Base-by-base conservation (phyloP, 768 basidiomycete species). In the Chalciporus sphaerocephalus region DNA sequence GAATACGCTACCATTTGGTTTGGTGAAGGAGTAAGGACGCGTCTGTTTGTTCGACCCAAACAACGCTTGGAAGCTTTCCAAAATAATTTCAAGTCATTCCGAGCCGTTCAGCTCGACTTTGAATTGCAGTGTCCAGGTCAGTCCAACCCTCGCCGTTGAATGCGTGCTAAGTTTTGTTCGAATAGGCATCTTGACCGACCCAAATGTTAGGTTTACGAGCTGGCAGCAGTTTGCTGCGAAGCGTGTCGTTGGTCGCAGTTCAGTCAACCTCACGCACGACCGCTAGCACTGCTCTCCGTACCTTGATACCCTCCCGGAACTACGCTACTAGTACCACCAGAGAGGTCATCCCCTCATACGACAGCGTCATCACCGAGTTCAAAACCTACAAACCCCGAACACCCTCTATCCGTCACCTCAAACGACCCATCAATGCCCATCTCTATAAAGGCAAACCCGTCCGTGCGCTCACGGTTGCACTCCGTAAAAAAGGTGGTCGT, bases 381-480 rank as follows among this genome's bases (percentile, higher is more conserved):
- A 93, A 93, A 69, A 91, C 84, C 17, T 94, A 89, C 71, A 92
- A 93, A 59, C 92, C 92, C 56, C 73, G 92, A 45, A 81, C 89
- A 0, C 92, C 92, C 1, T 81, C 85, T 53, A 76, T 92, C 27
- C 91, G 95, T 30, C 92, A 96, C 63, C 78, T 94, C 35, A 78
- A 80, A 24, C 81, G 86, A n/a, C 88, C 91, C 3, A 69, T 91
- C 40, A 85, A 87, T 53, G 75, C 76, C 4, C 92, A 98, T 56
- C 60, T 98, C 17, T 94, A 85, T 71, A 74, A 81, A 52, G 93
- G 96, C 22, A 72, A 82, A n/a, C 94, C 96, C 6, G 65, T 95
- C 15, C 82, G 90, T 18, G 69, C 76, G 12, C 81, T 99, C 43
- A 99, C 95, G 6, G 66, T 84, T 34, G 76, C 94, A 6, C 76